These are phyloP conservation scores for Lachnum nothofagi DNA, from an alignment of 2,329 filamentous ascomycete species.

Conservation along the genomic window DNA sequence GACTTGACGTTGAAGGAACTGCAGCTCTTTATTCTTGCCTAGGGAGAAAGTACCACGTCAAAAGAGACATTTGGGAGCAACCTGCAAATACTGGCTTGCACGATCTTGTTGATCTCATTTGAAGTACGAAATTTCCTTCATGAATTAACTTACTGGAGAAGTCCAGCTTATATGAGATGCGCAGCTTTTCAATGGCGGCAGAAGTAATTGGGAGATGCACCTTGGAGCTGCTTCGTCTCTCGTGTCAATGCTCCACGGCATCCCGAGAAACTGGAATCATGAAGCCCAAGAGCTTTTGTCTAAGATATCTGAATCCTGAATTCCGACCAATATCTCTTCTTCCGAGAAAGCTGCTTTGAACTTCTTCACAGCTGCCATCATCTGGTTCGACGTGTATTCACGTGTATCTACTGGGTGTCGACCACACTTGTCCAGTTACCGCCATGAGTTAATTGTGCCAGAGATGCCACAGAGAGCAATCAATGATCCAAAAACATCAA, in stretches of 20 bases:
- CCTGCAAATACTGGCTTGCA: slow-evolving; percentile 37
- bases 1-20: neutral
- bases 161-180: neutral
- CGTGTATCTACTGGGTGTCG: neutral
- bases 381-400: neutral
- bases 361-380: neutral
- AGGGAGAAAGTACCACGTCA: neutral
- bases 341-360: neutral
- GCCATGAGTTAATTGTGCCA: neutral
- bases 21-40: neutral
- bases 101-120: slow-evolving; percentile 48
- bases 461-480: neutral
- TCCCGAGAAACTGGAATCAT: neutral
- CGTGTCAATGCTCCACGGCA: neutral
- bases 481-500: too few species aligned
- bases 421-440: neutral
- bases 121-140: too few species aligned
- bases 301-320: neutral
- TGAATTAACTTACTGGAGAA: neutral
- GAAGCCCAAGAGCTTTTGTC: too few species aligned
- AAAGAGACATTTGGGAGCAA: neutral
- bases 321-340: neutral
- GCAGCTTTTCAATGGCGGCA: neutral
- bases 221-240: neutral
- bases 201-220: neutral